phyloP scores from a whole-genome alignment of 805 yeast species.

The Myxozyma vanderwaltii region DNA sequence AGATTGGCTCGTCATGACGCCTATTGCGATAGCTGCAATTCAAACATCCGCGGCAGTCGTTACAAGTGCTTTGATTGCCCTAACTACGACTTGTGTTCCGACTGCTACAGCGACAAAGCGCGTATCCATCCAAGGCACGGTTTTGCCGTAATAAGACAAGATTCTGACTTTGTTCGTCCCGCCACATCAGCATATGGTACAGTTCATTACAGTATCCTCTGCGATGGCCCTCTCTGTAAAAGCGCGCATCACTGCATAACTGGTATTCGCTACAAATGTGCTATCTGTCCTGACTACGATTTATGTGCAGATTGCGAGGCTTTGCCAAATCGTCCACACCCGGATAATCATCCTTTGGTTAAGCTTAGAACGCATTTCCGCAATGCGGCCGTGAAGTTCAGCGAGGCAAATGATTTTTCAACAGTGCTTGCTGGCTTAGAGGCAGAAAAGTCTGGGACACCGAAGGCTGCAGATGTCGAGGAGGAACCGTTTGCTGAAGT shows the following conservation, averaged over 20 bases:
- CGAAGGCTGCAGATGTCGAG: neutral
- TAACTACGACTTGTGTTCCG: slow-evolving; percentile 53
- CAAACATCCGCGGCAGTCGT: slow-evolving; percentile 46
- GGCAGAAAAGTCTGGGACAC: neutral
- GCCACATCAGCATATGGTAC: neutral
- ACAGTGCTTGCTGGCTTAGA: neutral
- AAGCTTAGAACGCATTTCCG: slow-evolving; percentile 41
- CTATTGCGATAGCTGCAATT: slow-evolving; percentile 37
- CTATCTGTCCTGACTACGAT: slow-evolving; percentile 53
- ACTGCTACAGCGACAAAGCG: slow-evolving; percentile 37
- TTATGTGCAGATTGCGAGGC: slow-evolving; percentile 48
- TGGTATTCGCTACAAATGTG: slow-evolving; percentile 53
- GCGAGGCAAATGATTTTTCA: neutral
- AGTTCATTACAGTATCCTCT: slow-evolving; percentile 27
- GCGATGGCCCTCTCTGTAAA: slow-evolving; percentile 41
- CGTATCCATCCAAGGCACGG: slow-evolving; percentile 33
- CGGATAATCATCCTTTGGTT: slow-evolving; percentile 35
- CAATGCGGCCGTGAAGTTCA: slow-evolving; percentile 12
- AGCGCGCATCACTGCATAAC: slow-evolving; percentile 33
- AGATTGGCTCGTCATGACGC: slow-evolving; percentile 30
- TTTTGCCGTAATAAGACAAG: slow-evolving; percentile 28
- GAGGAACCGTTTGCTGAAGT: neutral
- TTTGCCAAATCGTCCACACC: slow-evolving; percentile 30
- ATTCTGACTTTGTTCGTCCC: slow-evolving; percentile 10
- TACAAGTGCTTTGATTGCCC: slow-evolving; percentile 53